Base-by-base conservation (phyloP, 2,329 filamentous ascomycete genomes). In the Exophiala sp. region DNA sequence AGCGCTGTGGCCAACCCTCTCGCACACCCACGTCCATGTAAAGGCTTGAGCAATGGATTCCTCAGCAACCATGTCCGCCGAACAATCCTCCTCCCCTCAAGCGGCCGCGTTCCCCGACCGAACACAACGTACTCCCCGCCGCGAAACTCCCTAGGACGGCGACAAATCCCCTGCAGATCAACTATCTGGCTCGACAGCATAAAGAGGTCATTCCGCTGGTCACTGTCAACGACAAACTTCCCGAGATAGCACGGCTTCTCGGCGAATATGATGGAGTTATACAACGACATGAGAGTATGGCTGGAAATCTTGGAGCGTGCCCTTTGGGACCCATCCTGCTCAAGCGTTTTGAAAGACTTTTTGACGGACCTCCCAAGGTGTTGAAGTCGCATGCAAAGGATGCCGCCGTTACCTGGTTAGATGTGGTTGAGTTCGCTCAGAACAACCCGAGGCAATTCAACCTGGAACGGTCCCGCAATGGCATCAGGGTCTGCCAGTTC, bases 191-290 rank as follows among this genome's bases (percentile, higher is more conserved):
- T 43, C 74, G 81, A 35, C 80, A 82, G 55, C 77, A 78, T 59
- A 71, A 76, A 29, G 76, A 81, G 32, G 80, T 81, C 61, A 71
- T 84, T 21, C 80, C 81, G 27, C 72, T 83, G 16, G 76, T 83
- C 55, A 79, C 74, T 50, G 74, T 75, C 57, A 77, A 82, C 48
- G 86, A 90, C 62, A 84, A 80, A 9, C 85, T 95, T 62, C 78
- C 80, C 10, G 83, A 86, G 59, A 80, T 93, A 47, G 69, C 93
- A 40, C 74, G 79, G 34, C 75, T 90, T 55, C 79, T 95, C 52
- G 78, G 78, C 63, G 83, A 89, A 60, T 95, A 95, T 68, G 87
- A 90, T 77, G 88, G 83, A 57, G 86, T 93, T 13, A 73, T 95
- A 45, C 86, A 87, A 62, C 81, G 87, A 48, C 86, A 91, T 66